Evolutionary conservation across 257 asterid genomes (phyloP).

Genomic region (Orobanche coerulescens): DNA sequence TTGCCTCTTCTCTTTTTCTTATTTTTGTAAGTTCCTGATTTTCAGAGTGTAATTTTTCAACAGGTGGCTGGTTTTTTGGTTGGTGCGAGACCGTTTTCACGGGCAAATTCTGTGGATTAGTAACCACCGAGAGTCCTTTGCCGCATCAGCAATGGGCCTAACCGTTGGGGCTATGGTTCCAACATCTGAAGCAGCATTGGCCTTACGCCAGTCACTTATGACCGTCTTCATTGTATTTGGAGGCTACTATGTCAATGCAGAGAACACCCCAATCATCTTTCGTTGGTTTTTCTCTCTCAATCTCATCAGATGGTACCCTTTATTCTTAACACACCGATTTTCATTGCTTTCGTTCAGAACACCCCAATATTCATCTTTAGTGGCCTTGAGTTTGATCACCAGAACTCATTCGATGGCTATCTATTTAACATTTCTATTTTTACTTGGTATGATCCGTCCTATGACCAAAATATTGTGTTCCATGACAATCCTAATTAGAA

Average conservation of each 20-base stretch:
- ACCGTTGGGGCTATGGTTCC: constrained; percentile 99
- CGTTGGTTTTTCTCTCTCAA: constrained; percentile 95
- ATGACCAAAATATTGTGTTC: too few species aligned
- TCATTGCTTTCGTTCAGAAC: background rate
- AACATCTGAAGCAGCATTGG: constrained; percentile 94
- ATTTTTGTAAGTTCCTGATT: background rate
- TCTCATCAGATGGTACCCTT: constrained; percentile 76
- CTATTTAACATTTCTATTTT: too few species aligned
- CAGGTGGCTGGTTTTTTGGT: background rate
- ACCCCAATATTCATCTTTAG: constrained; percentile 25
- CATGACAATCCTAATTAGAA: too few species aligned
- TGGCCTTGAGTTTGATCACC: constrained; percentile 89
- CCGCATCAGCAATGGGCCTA: constrained; percentile 97
- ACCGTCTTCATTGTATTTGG: constrained; percentile 96
- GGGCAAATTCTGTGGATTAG: constrained; percentile 85
- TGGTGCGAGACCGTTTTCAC: too few species aligned
- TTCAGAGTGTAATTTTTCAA: background rate
- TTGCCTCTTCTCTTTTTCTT: background rate
- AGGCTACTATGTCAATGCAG: constrained; percentile 87
- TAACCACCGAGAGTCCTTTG: constrained; percentile 82
- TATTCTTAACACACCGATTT: background rate
- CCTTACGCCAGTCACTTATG: constrained; percentile 93
- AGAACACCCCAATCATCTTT: constrained; percentile 81
- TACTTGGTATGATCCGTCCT: too few species aligned
- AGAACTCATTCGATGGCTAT: constrained; percentile 60